A percentile compares a stretch with the other conserved stretches of the same genome.
Conservation (phyloP, 169 alveolate species). For the Eimeria falciformis region DNA sequence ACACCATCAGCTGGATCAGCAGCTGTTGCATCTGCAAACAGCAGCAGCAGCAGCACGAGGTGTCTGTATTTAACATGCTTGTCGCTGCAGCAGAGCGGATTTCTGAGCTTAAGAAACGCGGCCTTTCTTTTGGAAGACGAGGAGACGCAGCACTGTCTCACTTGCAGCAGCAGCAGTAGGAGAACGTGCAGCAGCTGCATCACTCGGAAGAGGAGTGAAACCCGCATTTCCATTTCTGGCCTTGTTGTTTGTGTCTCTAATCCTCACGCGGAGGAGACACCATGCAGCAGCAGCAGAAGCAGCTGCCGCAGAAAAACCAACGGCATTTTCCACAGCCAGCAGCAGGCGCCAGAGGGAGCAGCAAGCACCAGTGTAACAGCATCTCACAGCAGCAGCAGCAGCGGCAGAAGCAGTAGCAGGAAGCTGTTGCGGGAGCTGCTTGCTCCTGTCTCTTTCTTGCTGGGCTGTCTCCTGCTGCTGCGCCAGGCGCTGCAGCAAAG, state of each 20-base stretch:
- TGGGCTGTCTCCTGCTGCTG: conserved; percentile 44
- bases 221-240: conserved; percentile 33
- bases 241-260: conserved; percentile 8
- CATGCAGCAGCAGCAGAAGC: neutral
- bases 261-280: neutral
- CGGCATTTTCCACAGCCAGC: neutral
- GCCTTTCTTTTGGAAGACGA: conserved; percentile 54
- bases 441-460: conserved; percentile 50
- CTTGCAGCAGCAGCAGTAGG: conserved; percentile 56
- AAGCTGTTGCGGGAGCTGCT: conserved; percentile 20
- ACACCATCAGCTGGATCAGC: neutral
- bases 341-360: neutral
- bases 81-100: conserved; percentile 50
- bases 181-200: conserved; percentile 39
- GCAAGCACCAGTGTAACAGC: neutral
- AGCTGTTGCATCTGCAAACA: neutral
- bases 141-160: conserved; percentile 37
- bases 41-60: conserved; percentile 59
- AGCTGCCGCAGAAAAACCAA: conserved; percentile 37
- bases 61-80: conserved; percentile 58
- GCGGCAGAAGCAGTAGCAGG: conserved; percentile 55
- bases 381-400: conserved; percentile 2
- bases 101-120: conserved; percentile 25
- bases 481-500: conserved; percentile 70
- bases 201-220: conserved; percentile 55